Evolutionary conservation across 306 rosid genomes (phyloP).

Genomic region (Pachyrhizus erosus): DNA sequence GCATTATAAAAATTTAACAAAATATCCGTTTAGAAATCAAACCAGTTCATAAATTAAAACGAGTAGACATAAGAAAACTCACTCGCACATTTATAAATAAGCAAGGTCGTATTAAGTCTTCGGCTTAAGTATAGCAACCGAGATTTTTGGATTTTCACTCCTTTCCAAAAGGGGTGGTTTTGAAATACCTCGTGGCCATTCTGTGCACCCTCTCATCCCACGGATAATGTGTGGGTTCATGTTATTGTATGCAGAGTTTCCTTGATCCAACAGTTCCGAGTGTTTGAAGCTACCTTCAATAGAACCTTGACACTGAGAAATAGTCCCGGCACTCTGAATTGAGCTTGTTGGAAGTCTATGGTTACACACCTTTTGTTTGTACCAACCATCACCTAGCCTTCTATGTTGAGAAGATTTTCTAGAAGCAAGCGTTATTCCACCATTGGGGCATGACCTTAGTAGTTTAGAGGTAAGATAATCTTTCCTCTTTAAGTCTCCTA

Average conservation of each 20-base stretch:
- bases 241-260: slow-evolving; percentile 15
- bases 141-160: slow-evolving; percentile 54
- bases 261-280: slow-evolving; percentile 2
- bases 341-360: slow-evolving; percentile 21
- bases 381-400: not conserved
- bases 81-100: not conserved
- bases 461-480: slow-evolving; percentile 28
- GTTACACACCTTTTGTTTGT: slow-evolving; percentile 14
- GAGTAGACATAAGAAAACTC: not conserved
- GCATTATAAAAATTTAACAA: not conserved
- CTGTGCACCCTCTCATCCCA: slow-evolving; percentile 61
- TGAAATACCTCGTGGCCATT: slow-evolving; percentile 57
- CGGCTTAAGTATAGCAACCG: slow-evolving; percentile 52
- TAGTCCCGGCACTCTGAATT: slow-evolving; percentile 13
- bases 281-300: slow-evolving; percentile 26
- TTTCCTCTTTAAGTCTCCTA: slow-evolving; percentile 20
- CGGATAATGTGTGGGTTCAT: slow-evolving; percentile 54
- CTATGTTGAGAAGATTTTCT: not conserved
- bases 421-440: not conserved
- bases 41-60: not conserved
- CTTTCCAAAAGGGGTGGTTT: slow-evolving; percentile 47
- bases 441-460: slow-evolving; percentile 22
- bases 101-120: slow-evolving; percentile 2
- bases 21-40: not conserved
- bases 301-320: slow-evolving; percentile 3